Conservation (phyloP, 257 asterid genomes). For the Plantago major region DNA sequence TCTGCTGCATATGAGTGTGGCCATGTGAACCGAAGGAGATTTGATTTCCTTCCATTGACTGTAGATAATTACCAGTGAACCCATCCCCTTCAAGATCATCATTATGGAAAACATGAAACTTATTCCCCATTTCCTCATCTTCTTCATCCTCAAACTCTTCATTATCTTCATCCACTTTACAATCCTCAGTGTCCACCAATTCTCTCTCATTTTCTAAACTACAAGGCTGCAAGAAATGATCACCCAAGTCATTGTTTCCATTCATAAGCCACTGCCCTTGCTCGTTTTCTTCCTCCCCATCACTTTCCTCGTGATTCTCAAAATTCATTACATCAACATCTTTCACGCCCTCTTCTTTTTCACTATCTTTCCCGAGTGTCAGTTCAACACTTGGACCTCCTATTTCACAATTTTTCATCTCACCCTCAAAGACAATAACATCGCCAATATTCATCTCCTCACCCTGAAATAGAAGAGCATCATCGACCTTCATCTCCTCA, state of each 20-base stretch:
- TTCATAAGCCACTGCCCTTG: constrained; percentile 50
- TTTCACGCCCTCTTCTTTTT: constrained; percentile 25
- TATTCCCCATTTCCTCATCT: constrained; percentile 31
- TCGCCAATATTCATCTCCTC: not conserved
- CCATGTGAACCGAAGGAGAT: constrained; percentile 44
- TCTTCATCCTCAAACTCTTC: constrained; percentile 26
- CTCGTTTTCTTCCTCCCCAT: constrained; percentile 28
- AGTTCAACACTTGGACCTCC: constrained; percentile 62
- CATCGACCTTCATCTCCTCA: constrained; percentile 12
- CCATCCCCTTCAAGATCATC: constrained; percentile 51
- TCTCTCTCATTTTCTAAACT: constrained; percentile 27
- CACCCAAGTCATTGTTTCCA: constrained; percentile 36
- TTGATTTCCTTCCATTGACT: constrained; percentile 45
- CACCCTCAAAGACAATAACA: not conserved
- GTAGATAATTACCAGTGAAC: constrained; percentile 60
- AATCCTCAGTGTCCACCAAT: constrained; percentile 18
- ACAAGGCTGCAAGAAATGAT: constrained; percentile 54
- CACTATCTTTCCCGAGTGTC: constrained; percentile 61
- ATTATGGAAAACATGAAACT: constrained; percentile 23
- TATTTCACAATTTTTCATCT: constrained; percentile 17
- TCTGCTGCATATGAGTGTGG: constrained; percentile 41
- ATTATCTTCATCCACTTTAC: constrained; percentile 20
- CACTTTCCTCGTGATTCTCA: constrained; percentile 39
- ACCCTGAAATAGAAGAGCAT: constrained; percentile 6
- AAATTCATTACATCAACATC: constrained; percentile 40